Evolutionary conservation across 139 green algal species (phyloP), one percentile per base, ranked within the genome.

Genomic region (Chlamydomonas sp.): DNA sequence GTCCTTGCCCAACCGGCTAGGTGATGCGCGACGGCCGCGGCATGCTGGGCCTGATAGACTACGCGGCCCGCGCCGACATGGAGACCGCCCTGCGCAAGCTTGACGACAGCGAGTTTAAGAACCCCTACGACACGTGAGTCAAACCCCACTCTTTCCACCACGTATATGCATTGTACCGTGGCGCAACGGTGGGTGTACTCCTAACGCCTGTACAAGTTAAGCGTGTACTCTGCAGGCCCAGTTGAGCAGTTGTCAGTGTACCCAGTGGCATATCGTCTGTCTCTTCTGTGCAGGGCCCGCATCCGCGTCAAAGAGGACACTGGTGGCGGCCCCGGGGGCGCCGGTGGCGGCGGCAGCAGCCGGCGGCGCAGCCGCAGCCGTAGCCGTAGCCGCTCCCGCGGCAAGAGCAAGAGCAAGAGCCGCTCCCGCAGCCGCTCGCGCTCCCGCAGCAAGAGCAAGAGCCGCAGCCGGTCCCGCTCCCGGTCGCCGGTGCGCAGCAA

Each of bases 81-180:
- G 88, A 90, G 63, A 85, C 89, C 1, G 94, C 93, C 0, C 89
- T 97, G 57, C 85, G 91, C 74, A 96, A 95, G 89, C 90, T 97
- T 78, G 94, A 97, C 78, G 85, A 92, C 84, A 94, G 93, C 60
- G 94, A 97, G 92, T 99, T 99, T 92, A 91, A 90, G 63, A 98
- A 99, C 90, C 95, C 94, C 61, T 98, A 96, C 90, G 96, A 98
- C 89, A 80, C 77, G 73, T 91, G 80, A 15, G 90, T 90, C 20
- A 84, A 78, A 9, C n/a, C n/a, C n/a, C n/a, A n/a, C n/a, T n/a
- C n/a, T n/a, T n/a, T n/a, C n/a, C n/a, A n/a, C n/a, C n/a, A n/a
- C n/a, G n/a, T n/a, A n/a, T n/a, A n/a, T n/a, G n/a, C n/a, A n/a
- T n/a, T n/a, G n/a, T n/a, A n/a, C n/a, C n/a, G n/a, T n/a, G n/a